These are phyloP conservation scores for Toxoplasma gondii DNA, from an alignment of 169 alveolate species.

Conservation along the genomic window DNA sequence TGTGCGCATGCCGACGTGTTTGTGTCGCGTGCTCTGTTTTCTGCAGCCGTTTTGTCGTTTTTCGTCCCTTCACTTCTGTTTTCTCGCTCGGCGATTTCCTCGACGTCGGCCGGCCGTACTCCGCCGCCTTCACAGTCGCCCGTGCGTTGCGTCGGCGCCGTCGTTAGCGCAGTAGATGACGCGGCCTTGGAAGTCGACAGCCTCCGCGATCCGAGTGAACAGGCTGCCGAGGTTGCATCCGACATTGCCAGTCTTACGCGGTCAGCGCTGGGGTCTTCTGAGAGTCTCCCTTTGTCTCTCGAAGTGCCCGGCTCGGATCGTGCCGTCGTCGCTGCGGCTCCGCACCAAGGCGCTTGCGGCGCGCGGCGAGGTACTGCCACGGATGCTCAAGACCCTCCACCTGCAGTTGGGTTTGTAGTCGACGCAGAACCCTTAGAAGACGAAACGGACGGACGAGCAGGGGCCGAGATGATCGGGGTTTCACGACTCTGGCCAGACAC, in stretches of 20 bases:
- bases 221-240: slow-evolving; percentile 30
- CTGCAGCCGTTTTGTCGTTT: slow-evolving; percentile 1
- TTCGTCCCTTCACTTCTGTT: neutral
- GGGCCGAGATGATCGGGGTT: neutral
- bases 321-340: neutral
- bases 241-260: slow-evolving; percentile 27
- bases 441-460: no score
- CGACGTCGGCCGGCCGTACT: neutral
- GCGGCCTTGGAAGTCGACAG: neutral
- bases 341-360: neutral
- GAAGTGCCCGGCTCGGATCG: neutral
- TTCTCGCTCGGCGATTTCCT: neutral
- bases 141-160: slow-evolving; percentile 1
- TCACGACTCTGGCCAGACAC: neutral
- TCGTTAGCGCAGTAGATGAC: neutral
- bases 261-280: neutral
- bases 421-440: no score
- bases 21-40: neutral
- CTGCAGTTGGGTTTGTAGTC: no score
- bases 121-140: neutral
- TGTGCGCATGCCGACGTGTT: no score
- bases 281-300: neutral
- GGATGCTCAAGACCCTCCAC: neutral
- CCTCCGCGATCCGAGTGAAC: slow-evolving; percentile 21
- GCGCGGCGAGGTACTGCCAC: neutral